These are phyloP conservation scores for Fusarium graminum DNA, from an alignment of 2,329 filamentous ascomycete species.

Conservation along the genomic window DNA sequence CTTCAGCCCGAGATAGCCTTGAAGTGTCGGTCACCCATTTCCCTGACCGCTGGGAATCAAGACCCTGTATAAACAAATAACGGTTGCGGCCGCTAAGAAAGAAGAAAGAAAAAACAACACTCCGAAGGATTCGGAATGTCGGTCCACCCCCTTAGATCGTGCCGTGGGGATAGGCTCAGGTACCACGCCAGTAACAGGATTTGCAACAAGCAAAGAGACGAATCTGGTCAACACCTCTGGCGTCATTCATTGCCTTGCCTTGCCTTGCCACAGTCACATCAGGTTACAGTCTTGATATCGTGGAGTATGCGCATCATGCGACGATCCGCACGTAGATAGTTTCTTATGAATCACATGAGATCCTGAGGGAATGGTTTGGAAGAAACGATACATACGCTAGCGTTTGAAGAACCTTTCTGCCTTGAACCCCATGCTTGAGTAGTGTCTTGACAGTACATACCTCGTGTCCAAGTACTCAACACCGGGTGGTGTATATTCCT, in stretches of 20 bases:
- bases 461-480: no score
- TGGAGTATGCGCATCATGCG: background rate
- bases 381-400: no score
- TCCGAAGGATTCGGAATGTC: slow-evolving; percentile 28
- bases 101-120: background rate
- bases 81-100: slow-evolving; percentile 20
- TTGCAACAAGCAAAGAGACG: background rate
- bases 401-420: no score
- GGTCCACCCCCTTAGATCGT: slow-evolving; percentile 15
- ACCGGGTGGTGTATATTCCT: no score
- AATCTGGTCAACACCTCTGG: background rate
- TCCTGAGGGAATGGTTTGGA: no score
- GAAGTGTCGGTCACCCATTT: slow-evolving; percentile 1
- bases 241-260: background rate
- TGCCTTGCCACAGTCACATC: background rate
- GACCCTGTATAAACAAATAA: slow-evolving; percentile 11
- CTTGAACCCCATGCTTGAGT: no score
- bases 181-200: slow-evolving; percentile 3
- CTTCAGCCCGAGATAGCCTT: background rate
- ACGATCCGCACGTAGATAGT: no score
- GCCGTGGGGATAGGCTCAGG: slow-evolving; percentile 17
- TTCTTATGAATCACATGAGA: no score
- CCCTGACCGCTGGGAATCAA: slow-evolving; percentile 6
- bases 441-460: no score
- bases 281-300: background rate